Base-by-base conservation (phyloP, 176 grass and related monocot genomes). In the Lolium multiflorum region DNA sequence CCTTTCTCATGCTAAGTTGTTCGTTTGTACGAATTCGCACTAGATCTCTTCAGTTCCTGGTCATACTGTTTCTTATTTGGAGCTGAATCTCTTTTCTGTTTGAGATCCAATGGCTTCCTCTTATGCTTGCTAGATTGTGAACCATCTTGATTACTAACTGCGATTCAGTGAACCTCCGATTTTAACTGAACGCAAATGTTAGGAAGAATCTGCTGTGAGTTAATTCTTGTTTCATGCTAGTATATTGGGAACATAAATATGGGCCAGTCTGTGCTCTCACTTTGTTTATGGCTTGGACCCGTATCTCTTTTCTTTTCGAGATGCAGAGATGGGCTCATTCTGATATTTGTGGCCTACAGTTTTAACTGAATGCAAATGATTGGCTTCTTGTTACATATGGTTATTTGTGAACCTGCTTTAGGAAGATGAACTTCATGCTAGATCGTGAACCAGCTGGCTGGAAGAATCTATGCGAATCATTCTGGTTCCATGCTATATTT, bases 1-100 rank as follows among this genome's bases (percentile, higher is more conserved):
- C 71, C 46, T 16, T 86, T 62, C 1, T 60, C 43, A 20, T 55
- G 26, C 17, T 83, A 92, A 85, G 2, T 11, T 94, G 21, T 94
- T 94, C 41, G 67, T 94, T 3, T 87, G 92, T 91, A 71, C 12
- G 5, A n/a, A 18, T 39, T 41, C 9, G 66, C 37, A 0, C 0
- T 44, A 8, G 41, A 70, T n/a, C 62, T 10, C 14, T 3, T 68
- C 28, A 0, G 44, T 76, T 55, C 10, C 12, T 56, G 16, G 26
- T 28, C 28, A 13, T n/a, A 3, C 0, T 59, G 18, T 3, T 47
- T 8, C 46, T 47, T 47, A 1, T 11, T 47, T 47, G 20, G 17
- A 21, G 17, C 49, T 9, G 4, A 78, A 22, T 78, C 11, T 24
- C n/a, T 47, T 46, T 11, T 9, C 4, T 14, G 43, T 70, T 49